Base-by-base conservation (phyloP, 2,329 filamentous ascomycete genomes). In the Tolypocladium tundrense region DNA sequence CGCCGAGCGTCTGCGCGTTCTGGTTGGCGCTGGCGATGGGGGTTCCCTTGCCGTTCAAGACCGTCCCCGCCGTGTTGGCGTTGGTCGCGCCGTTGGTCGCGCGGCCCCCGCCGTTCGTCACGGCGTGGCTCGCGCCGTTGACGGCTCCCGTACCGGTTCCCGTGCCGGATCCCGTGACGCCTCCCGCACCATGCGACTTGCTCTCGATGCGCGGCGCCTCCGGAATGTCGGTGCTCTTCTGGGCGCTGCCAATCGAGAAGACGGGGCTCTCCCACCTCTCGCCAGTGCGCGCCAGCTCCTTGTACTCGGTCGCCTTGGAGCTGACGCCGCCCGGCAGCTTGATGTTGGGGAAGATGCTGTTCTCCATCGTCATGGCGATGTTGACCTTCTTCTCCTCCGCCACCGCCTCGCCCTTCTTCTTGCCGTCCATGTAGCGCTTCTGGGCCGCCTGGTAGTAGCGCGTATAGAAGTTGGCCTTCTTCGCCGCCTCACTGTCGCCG, bases 231-330 rank as follows among this genome's bases (percentile, higher is more conserved):
- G 75, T 80, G 48, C 89, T 91, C 74, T 87, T 86, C 57, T 82
- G 78, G 13, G 92, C 91, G 50, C 77, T 82, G 53, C 94, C 93
- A 65, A 97, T 88, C 60, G 85, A 87, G 78, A 99, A 99, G 67
- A 99, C 85, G 11, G 93, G 91, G 60, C 89, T 95, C 79, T 96
- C 88, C 94, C 94, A 99, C 72, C 86, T 87, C 58, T 96, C 89
- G 56, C 94, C 94, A 83, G 94, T 91, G 64, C 79, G 79, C 10
- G 93, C 90, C 59, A 96, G 81, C 27, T 97, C 85, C 76, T 86
- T 90, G 81, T 95, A 97, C 73, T 96, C 91, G 31, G 90, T 95
- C 11, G 93, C 92, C 83, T 96, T 97, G 77, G 85, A 87, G 65
- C 89, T 94, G 71, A 97, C 93, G 57, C 91, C 92, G 31, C 73